Conservation (phyloP, 140 eudicot genomes). For the Cichorium intybus region DNA sequence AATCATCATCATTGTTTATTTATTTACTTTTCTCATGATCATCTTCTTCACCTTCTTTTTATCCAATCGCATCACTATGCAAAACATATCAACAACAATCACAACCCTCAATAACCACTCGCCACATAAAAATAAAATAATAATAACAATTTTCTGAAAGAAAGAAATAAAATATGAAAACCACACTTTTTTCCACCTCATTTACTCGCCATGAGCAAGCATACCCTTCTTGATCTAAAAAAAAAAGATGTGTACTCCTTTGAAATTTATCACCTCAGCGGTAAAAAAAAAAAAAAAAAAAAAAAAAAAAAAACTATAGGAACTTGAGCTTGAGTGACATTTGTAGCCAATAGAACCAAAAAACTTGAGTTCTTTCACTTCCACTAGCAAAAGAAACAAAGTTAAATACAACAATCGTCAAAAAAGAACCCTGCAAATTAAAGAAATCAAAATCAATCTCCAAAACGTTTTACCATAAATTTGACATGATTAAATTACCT, state of each 20-base stretch:
- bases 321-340: constrained; percentile 26
- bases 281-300: too few species aligned
- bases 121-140: too few species aligned
- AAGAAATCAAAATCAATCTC: too few species aligned
- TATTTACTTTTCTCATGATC: too few species aligned
- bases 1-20: too few species aligned
- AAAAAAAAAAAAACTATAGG: too few species aligned
- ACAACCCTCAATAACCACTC: too few species aligned
- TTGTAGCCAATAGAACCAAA: constrained; percentile 23
- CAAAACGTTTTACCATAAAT: too few species aligned
- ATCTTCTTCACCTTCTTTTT: too few species aligned
- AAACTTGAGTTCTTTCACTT: constrained; percentile 16
- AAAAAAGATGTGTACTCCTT: constrained; percentile 20
- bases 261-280: constrained; percentile 14
- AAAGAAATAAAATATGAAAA: constrained; percentile 7
- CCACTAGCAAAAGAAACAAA: constrained; percentile 26
- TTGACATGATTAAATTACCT: not conserved
- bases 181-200: constrained; percentile 11
- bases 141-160: too few species aligned
- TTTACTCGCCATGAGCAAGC: constrained; percentile 24
- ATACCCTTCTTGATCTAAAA: constrained; percentile 19
- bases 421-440: constrained; percentile 45
- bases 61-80: too few species aligned
- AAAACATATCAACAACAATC: too few species aligned
- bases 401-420: constrained; percentile 13